phyloP scores from a whole-genome alignment of 345 rosid genomes.

The Abelmoschus esculentus region DNA sequence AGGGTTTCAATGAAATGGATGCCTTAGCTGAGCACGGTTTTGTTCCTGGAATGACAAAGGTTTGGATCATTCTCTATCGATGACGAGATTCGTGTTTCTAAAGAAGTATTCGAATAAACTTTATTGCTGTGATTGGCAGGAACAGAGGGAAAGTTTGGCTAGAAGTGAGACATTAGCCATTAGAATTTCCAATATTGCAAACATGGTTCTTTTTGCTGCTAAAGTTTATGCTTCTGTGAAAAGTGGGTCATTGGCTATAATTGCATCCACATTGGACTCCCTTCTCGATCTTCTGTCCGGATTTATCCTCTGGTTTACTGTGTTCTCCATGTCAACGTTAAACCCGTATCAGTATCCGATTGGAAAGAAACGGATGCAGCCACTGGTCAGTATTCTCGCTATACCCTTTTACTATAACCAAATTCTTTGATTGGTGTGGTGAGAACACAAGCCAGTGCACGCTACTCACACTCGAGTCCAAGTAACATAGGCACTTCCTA shows the following conservation, averaged over 20 bases:
- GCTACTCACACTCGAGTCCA: neutral
- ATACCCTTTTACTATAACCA: neutral
- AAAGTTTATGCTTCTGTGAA: slow-evolving; percentile 85
- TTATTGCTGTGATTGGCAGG: slow-evolving; percentile 39
- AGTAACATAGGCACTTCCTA: neutral
- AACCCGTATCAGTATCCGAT: slow-evolving; percentile 95
- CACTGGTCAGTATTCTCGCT: slow-evolving; percentile 54
- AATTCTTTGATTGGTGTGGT: neutral
- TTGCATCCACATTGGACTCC: slow-evolving; percentile 95
- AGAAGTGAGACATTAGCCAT: slow-evolving; percentile 82
- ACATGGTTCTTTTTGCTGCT: slow-evolving; percentile 87
- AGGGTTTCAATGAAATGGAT: slow-evolving; percentile 95
- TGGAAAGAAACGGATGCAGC: slow-evolving; percentile 98
- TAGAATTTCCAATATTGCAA: slow-evolving; percentile 81
- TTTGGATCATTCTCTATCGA: slow-evolving; percentile 16
- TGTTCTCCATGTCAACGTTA: slow-evolving; percentile 95
- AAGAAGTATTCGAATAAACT: slow-evolving; percentile 3
- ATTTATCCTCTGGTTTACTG: slow-evolving; percentile 97
- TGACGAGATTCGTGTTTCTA: neutral
- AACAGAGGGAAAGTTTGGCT: slow-evolving; percentile 76
- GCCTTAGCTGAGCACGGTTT: slow-evolving; percentile 87
- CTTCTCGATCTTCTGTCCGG: slow-evolving; percentile 98
- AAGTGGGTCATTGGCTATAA: slow-evolving; percentile 91
- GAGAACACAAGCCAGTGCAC: neutral
- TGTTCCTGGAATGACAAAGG: slow-evolving; percentile 88